A percentile compares a stretch with the other conserved stretches of the same genome.
These are phyloP conservation scores for Zostera marina DNA, from an alignment of 116 monocot species.

Conservation along the genomic window DNA sequence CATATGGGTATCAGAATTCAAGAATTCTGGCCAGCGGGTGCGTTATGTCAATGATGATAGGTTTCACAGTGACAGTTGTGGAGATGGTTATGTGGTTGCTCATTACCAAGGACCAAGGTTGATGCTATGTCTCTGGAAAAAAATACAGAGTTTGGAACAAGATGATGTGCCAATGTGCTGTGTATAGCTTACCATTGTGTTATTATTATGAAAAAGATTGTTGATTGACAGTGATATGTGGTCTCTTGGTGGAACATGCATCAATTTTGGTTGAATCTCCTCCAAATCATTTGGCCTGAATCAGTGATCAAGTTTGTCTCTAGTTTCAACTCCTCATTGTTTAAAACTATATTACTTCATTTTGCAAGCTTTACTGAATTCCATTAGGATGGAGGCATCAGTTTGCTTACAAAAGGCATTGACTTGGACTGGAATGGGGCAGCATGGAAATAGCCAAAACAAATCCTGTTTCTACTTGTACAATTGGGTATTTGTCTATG, in stretches of 20 bases:
- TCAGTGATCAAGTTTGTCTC: too few species aligned
- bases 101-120: slow-evolving; percentile 78
- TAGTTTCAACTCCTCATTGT: too few species aligned
- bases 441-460: too few species aligned
- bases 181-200: slow-evolving; percentile 17
- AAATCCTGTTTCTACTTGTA: too few species aligned
- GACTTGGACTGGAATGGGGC: too few species aligned
- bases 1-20: slow-evolving; percentile 82
- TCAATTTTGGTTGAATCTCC: slow-evolving; percentile 92
- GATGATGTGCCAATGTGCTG: slow-evolving; percentile 53
- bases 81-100: slow-evolving; percentile 59
- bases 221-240: too few species aligned
- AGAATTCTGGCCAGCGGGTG: slow-evolving; percentile 43
- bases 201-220: too few species aligned
- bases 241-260: slow-evolving; percentile 78
- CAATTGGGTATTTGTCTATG: too few species aligned
- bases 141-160: slow-evolving; percentile 18
- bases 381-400: too few species aligned
- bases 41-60: slow-evolving; percentile 52
- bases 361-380: too few species aligned
- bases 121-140: slow-evolving; percentile 77
- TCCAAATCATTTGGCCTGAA: slow-evolving; percentile 44
- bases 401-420: too few species aligned
- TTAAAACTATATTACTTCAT: too few species aligned
- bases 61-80: slow-evolving; percentile 50